Conservation (phyloP, 2,329 filamentous ascomycete species). For the Onygenales sp. region DNA sequence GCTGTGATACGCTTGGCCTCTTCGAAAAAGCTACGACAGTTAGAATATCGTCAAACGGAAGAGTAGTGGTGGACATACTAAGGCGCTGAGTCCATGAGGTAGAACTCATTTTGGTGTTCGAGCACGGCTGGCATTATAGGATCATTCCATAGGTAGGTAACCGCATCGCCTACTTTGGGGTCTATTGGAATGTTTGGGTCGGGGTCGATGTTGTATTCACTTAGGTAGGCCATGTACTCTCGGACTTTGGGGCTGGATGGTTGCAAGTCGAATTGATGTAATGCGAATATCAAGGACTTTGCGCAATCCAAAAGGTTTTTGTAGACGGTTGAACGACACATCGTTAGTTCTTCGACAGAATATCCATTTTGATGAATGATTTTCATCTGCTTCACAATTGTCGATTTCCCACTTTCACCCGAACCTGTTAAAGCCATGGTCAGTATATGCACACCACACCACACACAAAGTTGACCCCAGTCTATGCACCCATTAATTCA, state of each 20-base stretch:
- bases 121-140: slow-evolving; percentile 72
- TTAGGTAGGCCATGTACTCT: slow-evolving; percentile 67
- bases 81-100: slow-evolving; percentile 97
- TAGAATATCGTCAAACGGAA: background rate
- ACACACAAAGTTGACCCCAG: slow-evolving; percentile 4
- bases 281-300: slow-evolving; percentile 82
- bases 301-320: slow-evolving; percentile 97
- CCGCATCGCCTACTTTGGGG: slow-evolving; percentile 67
- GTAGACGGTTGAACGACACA: slow-evolving; percentile 94
- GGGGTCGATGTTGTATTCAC: slow-evolving; percentile 81
- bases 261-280: slow-evolving; percentile 83
- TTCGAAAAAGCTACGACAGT: slow-evolving; percentile 74
- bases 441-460: slow-evolving; percentile 6
- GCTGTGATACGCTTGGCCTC: slow-evolving; percentile 77
- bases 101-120: slow-evolving; percentile 95
- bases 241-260: slow-evolving; percentile 62
- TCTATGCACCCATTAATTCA: slow-evolving; percentile 3
- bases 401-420: slow-evolving; percentile 97
- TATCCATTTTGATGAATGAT: slow-evolving; percentile 99
- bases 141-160: slow-evolving; percentile 84
- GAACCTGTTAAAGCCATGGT: slow-evolving; percentile 54
- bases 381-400: slow-evolving; percentile 99
- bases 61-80: slow-evolving; percentile 56
- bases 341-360: slow-evolving; percentile 81
- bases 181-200: slow-evolving; percentile 83